A percentile compares a stretch with the other conserved stretches of the same genome.
phyloP scores from a whole-genome alignment of 2,329 filamentous ascomycete species.

The Paraconiothyrium brasiliense region DNA sequence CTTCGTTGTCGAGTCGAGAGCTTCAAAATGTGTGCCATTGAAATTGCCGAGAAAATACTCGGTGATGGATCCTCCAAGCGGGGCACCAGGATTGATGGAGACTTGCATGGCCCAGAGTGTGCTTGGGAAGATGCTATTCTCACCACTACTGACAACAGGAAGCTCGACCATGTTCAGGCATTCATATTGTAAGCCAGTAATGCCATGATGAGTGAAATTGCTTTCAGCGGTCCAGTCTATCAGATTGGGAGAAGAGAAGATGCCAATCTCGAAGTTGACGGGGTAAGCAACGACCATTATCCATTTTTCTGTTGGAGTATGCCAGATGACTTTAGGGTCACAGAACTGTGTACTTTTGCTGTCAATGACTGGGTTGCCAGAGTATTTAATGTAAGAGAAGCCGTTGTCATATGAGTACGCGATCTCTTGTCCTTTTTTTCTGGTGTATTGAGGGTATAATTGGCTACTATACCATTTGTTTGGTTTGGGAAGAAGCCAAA shows the following conservation, averaged over 20 bases:
- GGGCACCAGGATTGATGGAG: slow-evolving; percentile 67
- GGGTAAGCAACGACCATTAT: slow-evolving; percentile 66
- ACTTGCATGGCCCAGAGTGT: slow-evolving; percentile 59
- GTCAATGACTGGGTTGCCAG: slow-evolving; percentile 68
- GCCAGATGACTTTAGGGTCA: slow-evolving; percentile 72
- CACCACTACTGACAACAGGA: slow-evolving; percentile 56
- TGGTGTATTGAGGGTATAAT: slow-evolving; percentile 61
- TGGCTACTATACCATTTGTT: slow-evolving; percentile 69
- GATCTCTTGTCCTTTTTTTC: slow-evolving; percentile 65
- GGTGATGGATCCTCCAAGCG: slow-evolving; percentile 64
- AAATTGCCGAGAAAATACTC: slow-evolving; percentile 68
- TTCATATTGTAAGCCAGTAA: slow-evolving; percentile 68
- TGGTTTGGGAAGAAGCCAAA: slow-evolving; percentile 71
- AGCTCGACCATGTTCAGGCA: slow-evolving; percentile 70
- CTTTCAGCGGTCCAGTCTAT: slow-evolving; percentile 66
- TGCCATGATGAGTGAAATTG: slow-evolving; percentile 65
- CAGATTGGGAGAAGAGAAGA: slow-evolving; percentile 69
- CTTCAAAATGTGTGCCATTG: slow-evolving; percentile 70
- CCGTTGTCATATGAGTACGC: slow-evolving; percentile 71
- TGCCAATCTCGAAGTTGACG: slow-evolving; percentile 65
- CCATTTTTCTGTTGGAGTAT: slow-evolving; percentile 60
- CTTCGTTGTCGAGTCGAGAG: slow-evolving; percentile 54
- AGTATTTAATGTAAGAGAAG: slow-evolving; percentile 69
- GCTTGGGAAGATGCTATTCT: slow-evolving; percentile 20
- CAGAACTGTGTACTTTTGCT: slow-evolving; percentile 67